Evolutionary conservation across 78 protist genomes (phyloP), one percentile per base, ranked within the genome.

Genomic region (Acrasis kona): DNA sequence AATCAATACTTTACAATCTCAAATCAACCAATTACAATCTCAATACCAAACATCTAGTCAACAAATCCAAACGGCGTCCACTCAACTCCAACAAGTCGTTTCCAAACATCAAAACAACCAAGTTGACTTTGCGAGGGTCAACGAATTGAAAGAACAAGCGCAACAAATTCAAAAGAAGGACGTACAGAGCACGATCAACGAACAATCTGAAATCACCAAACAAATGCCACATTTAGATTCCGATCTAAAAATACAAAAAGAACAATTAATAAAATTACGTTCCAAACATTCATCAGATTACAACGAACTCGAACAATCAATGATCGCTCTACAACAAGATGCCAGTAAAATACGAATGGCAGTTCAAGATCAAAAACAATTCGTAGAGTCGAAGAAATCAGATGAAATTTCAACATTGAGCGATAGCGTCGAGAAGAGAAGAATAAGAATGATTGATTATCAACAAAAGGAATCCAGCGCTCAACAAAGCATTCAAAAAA

Each of bases 361-460:
- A 67, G 19, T 19, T 27, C 19, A 67, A n/a, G 71, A 67, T 27
- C 19, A 27, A 27, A n/a, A 67, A 67, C 19, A n/a, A 67, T 19
- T 19, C 19, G 19, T 27, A n/a, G 71, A 19, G 19, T 19, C 19
- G 19, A 50, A 50, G 19, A 50, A 50, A 50, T 36, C n/a, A n/a
- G 19, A 32, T 19, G 70, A 67, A 67, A n/a, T 67, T 19, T 12
- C 34, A 66, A 66, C n/a, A 50, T 19, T 12, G 28, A 72, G 28
- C n/a, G 76, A 72, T 19, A 19, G 27, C 12, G 70, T 72, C 65
- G 76, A 72, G 65, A 72, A 72, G 19, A 66, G 12, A 12, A 72
- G 19, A 72, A 72, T 19, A n/a, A 41, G 27, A 72, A 37, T 67
- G 19, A 19, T n/a, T n/a, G 37, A 19, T 19, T 67, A n/a, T 19